Base-by-base conservation (phyloP, 2,329 filamentous ascomycete genomes). In the Pseudogymnoascus verrucosus region DNA sequence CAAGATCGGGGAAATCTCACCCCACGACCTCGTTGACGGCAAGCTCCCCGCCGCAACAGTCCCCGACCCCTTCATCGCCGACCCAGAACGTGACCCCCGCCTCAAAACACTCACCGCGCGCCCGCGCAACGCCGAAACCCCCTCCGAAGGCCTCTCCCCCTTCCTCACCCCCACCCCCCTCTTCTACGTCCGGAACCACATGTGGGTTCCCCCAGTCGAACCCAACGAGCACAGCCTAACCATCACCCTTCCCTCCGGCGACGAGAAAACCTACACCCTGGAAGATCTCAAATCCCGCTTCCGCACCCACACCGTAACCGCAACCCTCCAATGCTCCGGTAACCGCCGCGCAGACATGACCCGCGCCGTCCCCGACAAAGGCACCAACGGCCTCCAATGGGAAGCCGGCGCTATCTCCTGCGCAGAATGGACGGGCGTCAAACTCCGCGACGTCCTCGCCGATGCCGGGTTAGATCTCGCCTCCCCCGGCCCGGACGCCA, bases 51-150 rank as follows among this genome's bases (percentile, higher is more conserved):
- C 78, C 16, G 78, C 84, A 16, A 67, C 75, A 21, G 79, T 89
- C 65, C 83, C 87, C 67, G 85, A 89, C 65, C 85, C 85, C 0
- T 87, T 87, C 68, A 74, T 76, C 2, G 69, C 77, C 54, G 84
- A 87, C 65, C 84, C 83, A 0, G 70, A 68, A 7, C 78, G 85
- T 26, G 80, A 87, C 70, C 68, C 75, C 0, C 75, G 78, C 6
- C 74, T 88, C 44, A 76, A 81, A 16, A 78, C 78, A 1, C 79
- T 79, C 63, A 86, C 82, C 1, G 71, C 75, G 7, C 82, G 82
- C 67, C 85, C 85, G 3, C 80, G 83, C 66, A 88, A 88, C 69
- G 84, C 85, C 1, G 85, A 88, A 69, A 84, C 84, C 0, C 84
- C 84, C 0, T 73, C 71, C 0, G 75, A 77, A 2, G 77, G 77